Evolutionary conservation across 2,329 filamentous ascomycete species (phyloP).

Genomic region (Plectosphaerella cucumerina): DNA sequence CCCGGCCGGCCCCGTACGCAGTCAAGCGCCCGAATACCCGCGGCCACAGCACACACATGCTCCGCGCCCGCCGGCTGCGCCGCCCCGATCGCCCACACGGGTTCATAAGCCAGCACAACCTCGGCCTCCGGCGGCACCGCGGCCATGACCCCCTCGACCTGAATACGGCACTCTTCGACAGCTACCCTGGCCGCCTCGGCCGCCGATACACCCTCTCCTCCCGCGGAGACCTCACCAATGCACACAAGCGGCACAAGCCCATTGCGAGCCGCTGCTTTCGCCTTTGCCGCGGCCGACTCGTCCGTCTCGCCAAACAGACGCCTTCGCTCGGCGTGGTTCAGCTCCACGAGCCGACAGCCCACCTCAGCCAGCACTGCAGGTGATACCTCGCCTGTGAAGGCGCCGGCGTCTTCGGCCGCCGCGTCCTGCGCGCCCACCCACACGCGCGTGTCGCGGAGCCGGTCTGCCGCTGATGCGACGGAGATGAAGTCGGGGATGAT

Average conservation of each 20-base stretch:
- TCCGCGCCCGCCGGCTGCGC: constrained; percentile 65
- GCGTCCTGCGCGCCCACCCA: constrained; percentile 73
- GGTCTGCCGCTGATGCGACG: constrained; percentile 47
- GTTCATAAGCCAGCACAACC: constrained; percentile 79
- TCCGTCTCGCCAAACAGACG: constrained; percentile 73
- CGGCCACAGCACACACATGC: constrained; percentile 68
- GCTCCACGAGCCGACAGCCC: constrained; percentile 68
- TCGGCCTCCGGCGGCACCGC: constrained; percentile 59
- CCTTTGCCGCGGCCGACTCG: constrained; percentile 61
- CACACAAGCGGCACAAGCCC: constrained; percentile 76
- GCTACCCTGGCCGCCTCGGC: no score
- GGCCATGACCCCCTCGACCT: constrained; percentile 61
- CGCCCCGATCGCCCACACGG: constrained; percentile 84
- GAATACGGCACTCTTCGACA: constrained; percentile 55
- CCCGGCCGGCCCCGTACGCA: constrained; percentile 48
- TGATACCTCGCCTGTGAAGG: constrained; percentile 76
- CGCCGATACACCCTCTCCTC: constrained; percentile 53
- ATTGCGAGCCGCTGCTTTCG: constrained; percentile 61
- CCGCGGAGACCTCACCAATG: constrained; percentile 63
- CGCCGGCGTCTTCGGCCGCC: constrained; percentile 64
- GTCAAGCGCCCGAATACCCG: constrained; percentile 53
- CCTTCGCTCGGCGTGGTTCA: constrained; percentile 77
- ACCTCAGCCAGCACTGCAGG: constrained; percentile 62
- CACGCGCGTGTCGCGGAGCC: constrained; percentile 43
- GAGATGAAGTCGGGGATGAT: constrained; percentile 75